Conservation (phyloP, 2,329 filamentous ascomycete species). For the Leptographium procerum region DNA sequence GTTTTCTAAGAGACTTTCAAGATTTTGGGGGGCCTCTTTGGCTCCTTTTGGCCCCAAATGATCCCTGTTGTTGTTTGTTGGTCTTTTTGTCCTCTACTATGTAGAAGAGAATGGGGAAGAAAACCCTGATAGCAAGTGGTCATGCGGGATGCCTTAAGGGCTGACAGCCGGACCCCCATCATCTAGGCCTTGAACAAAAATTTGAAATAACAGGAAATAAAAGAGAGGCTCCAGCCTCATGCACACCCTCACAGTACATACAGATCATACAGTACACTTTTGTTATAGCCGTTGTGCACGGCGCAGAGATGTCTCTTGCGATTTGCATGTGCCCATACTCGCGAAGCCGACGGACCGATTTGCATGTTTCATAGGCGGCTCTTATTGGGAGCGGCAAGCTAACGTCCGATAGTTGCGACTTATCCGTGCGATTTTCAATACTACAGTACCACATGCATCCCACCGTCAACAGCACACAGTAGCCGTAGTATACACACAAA, state of each 20-base stretch:
- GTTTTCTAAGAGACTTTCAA: no score
- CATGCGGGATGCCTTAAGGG: background rate
- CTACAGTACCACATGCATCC: background rate
- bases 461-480: no score
- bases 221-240: background rate
- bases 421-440: background rate
- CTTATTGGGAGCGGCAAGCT: background rate
- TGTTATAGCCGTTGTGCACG: background rate
- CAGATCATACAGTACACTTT: background rate
- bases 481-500: background rate
- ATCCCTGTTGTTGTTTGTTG: no score
- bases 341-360: no score
- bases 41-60: no score
- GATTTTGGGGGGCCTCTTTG: no score
- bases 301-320: background rate
- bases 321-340: no score
- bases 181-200: background rate
- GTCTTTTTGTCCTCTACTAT: no score
- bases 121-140: no score
- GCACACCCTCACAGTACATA: background rate
- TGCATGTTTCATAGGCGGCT: no score
- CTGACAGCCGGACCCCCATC: background rate
- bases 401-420: background rate
- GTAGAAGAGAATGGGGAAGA: no score
- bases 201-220: background rate